These are phyloP conservation scores for Canavalia gladiata DNA, from an alignment of 306 rosid species.

Conservation along the genomic window DNA sequence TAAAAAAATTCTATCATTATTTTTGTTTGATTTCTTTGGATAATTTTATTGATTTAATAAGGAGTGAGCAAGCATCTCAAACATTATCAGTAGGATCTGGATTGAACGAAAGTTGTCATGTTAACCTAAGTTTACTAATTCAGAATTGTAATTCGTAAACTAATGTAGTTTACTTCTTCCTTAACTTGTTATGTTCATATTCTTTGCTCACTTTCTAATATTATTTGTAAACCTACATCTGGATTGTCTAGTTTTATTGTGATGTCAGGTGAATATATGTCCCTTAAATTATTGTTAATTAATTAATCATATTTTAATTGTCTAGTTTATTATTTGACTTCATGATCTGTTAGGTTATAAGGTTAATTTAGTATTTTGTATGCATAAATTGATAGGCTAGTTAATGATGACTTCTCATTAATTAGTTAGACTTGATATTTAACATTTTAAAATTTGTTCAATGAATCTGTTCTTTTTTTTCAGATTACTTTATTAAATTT, in stretches of 20 bases:
- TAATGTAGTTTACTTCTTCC: constrained; percentile 65
- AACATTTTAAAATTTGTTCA: no score
- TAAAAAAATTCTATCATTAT: neutral
- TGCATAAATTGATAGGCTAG: no score
- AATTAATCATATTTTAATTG: constrained; percentile 14
- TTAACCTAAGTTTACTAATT: constrained; percentile 88
- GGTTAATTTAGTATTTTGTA: constrained; percentile 1
- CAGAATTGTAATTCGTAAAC: constrained; percentile 90
- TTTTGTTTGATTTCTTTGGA: constrained; percentile 53
- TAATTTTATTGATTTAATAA: constrained; percentile 95
- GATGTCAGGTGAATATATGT: neutral
- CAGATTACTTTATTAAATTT: no score
- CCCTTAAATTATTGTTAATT: constrained; percentile 9
- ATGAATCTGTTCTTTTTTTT: no score
- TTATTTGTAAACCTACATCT: neutral
- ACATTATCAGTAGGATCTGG: constrained; percentile 83
- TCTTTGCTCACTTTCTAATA: constrained; percentile 26
- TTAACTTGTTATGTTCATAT: constrained; percentile 34
- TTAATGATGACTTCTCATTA: no score
- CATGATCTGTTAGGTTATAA: neutral
- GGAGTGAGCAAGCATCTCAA: constrained; percentile 96
- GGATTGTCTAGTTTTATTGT: neutral
- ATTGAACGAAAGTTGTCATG: constrained; percentile 94
- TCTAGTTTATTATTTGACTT: constrained; percentile 19
- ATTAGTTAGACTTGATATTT: no score